Percentiles rank a stretch among this genome's conserved stretches.
Evolutionary conservation across 768 basidiomycete species (phyloP).

Genomic region (Hypholoma fasciculare): DNA sequence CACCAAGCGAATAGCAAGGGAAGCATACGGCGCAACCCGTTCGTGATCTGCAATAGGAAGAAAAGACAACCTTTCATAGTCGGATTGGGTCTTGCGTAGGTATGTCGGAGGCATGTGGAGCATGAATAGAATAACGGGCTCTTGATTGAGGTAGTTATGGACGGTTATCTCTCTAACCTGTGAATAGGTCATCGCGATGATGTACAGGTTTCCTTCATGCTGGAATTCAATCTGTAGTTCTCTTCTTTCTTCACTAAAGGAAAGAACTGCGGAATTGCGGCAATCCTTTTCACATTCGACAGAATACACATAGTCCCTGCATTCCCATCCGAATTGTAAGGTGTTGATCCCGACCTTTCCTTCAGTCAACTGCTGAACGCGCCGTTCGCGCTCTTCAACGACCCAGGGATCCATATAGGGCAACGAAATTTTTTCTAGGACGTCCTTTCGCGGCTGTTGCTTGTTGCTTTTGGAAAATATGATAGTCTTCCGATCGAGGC

Average conservation of each 20-base stretch:
- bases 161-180: constrained; percentile 41
- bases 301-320: constrained; percentile 58
- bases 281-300: constrained; percentile 52
- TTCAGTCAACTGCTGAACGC: constrained; percentile 27
- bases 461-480: constrained; percentile 30
- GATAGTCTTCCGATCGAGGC: constrained; percentile 31
- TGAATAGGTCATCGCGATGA: constrained; percentile 44
- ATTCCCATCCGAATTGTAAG: constrained; percentile 64
- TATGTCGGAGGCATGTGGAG: constrained; percentile 35
- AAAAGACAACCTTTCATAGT: constrained; percentile 29
- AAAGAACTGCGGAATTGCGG: constrained; percentile 25
- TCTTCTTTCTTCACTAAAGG: constrained; percentile 43
- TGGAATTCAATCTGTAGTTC: constrained; percentile 43
- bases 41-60: constrained; percentile 43
- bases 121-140: constrained; percentile 42
- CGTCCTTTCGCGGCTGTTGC: constrained; percentile 25
- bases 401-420: constrained; percentile 44
- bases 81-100: constrained; percentile 18
- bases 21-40: constrained; percentile 49
- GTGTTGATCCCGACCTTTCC: constrained; percentile 29
- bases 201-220: constrained; percentile 21
- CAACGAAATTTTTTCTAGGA: constrained; percentile 36
- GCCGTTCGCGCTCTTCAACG: constrained; percentile 32
- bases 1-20: constrained; percentile 51
- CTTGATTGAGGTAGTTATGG: constrained; percentile 28